phyloP scores from a whole-genome alignment of 1,139 yeast species.

The Lodderomyces parapsilosis region DNA sequence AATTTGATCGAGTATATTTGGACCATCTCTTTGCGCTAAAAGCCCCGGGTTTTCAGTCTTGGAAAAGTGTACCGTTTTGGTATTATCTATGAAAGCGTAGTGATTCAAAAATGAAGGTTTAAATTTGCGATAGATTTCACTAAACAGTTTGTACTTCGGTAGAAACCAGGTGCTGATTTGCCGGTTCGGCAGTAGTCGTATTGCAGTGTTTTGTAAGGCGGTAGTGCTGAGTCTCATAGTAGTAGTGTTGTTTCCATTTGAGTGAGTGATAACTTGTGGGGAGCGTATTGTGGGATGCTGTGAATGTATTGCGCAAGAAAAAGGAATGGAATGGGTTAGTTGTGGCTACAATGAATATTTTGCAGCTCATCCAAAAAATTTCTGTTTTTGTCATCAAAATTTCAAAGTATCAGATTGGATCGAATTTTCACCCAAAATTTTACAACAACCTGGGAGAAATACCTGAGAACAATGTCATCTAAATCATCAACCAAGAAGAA shows the following conservation, averaged over 20 bases:
- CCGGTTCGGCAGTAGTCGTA: constrained; percentile 6
- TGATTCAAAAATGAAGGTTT: constrained; percentile 1
- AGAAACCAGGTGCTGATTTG: not conserved
- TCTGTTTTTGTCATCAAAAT: constrained; percentile 1
- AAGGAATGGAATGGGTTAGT: too few relatives aligned
- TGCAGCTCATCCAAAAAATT: not conserved
- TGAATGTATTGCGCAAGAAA: not conserved
- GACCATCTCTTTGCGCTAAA: not conserved
- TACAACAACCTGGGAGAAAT: too few relatives aligned
- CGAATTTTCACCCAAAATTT: not conserved
- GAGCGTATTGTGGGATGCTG: too few relatives aligned
- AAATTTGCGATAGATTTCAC: not conserved
- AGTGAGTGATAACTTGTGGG: too few relatives aligned
- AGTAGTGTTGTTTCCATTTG: not conserved
- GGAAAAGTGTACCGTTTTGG: not conserved
- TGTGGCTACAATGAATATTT: not conserved
- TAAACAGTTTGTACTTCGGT: not conserved
- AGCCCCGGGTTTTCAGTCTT: not conserved
- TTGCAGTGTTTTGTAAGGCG: not conserved
- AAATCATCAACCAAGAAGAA: constrained; percentile 27
- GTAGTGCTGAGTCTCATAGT: not conserved
- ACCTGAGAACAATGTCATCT: too few relatives aligned
- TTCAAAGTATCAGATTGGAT: not conserved
- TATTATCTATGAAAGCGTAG: constrained; percentile 1
- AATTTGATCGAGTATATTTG: not conserved